Conservation (phyloP, 331 rosid genomes). For the Malus hybrid region DNA sequence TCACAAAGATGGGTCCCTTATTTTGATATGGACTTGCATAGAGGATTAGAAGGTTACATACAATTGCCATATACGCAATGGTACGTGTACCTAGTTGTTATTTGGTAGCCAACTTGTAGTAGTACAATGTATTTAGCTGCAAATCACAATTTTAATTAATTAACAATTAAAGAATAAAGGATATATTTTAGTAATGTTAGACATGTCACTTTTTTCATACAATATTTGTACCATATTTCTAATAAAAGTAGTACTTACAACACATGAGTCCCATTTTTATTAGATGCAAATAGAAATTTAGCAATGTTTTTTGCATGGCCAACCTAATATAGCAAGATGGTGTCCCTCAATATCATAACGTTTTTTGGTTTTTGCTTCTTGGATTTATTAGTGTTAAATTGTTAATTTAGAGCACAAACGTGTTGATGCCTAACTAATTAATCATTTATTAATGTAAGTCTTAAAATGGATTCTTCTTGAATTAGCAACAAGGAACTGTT, state of each 20-base stretch:
- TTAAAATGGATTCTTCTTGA: not conserved
- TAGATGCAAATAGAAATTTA: not conserved
- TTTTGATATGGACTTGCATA: not conserved
- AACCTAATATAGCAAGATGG: not conserved
- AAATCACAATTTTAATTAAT: not conserved
- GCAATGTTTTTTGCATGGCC: conserved; percentile 1
- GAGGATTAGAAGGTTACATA: not conserved
- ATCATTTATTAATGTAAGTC: not conserved
- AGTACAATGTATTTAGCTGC: not conserved
- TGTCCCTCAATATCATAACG: not conserved
- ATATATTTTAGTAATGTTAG: too few relatives aligned
- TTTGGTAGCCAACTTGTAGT: not conserved
- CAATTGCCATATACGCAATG: not conserved
- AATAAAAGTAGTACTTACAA: too few relatives aligned
- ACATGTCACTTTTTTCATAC: not conserved
- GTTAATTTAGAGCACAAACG: not conserved
- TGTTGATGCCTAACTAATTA: not conserved
- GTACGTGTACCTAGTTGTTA: not conserved
- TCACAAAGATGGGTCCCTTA: not conserved
- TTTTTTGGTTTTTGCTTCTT: not conserved
- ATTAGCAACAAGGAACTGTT: not conserved
- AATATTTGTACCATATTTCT: not conserved
- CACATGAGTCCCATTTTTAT: too few relatives aligned
- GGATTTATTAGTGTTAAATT: not conserved
- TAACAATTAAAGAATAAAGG: not conserved